Percentiles rank a stretch among this genome's conserved stretches.
phyloP scores from a whole-genome alignment of 441 rosid species.

The Syzygium malaccense region DNA sequence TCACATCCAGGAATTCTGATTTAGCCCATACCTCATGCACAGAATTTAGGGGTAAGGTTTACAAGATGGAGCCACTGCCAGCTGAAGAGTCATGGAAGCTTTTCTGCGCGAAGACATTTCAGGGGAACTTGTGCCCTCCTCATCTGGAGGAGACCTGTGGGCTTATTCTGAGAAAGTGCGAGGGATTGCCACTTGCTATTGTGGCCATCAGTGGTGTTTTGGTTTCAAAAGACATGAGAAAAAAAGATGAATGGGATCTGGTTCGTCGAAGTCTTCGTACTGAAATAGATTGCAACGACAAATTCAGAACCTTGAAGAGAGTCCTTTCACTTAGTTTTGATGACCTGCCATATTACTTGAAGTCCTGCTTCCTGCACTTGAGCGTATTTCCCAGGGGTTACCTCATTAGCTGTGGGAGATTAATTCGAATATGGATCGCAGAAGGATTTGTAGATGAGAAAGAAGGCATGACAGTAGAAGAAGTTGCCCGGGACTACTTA shows the following conservation, averaged over 20 bases:
- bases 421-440: neutral
- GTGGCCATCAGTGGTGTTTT: neutral
- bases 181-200: neutral
- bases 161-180: neutral
- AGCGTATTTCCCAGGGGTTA: neutral
- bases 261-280: neutral
- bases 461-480: neutral
- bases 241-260: neutral
- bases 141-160: neutral
- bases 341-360: neutral
- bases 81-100: neutral
- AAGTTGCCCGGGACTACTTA: neutral
- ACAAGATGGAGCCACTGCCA: neutral
- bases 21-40: neutral
- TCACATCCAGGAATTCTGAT: neutral
- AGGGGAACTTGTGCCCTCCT: neutral
- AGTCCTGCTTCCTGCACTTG: neutral
- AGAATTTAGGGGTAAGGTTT: neutral
- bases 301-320: neutral
- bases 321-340: neutral
- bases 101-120: neutral
- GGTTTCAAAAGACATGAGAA: neutral
- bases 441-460: neutral
- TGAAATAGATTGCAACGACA: neutral
- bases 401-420: neutral